phyloP scores from a whole-genome alignment of 2,329 filamentous ascomycete genomes.

The Xenoacremonium recifei region DNA sequence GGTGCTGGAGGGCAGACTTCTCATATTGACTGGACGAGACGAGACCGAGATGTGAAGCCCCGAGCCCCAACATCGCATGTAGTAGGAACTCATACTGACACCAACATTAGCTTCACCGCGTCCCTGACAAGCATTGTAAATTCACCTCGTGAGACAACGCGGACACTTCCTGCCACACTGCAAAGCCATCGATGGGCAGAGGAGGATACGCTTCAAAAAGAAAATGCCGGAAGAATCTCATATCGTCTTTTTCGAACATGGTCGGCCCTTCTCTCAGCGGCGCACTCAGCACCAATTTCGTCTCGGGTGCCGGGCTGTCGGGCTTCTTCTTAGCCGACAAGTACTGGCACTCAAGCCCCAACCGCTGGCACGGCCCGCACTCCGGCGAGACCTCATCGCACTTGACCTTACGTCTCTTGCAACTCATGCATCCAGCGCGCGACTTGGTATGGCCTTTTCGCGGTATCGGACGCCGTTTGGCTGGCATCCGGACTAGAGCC shows the following conservation, averaged over 20 bases:
- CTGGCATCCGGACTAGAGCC: background rate
- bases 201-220: slow-evolving; percentile 43
- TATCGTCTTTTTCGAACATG: slow-evolving; percentile 41
- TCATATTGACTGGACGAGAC: slow-evolving; percentile 20
- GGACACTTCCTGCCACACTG: slow-evolving; percentile 36
- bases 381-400: slow-evolving; percentile 36
- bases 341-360: slow-evolving; percentile 37
- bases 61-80: slow-evolving; percentile 41
- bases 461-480: slow-evolving; percentile 29
- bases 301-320: background rate
- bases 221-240: slow-evolving; percentile 55
- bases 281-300: slow-evolving; percentile 8
- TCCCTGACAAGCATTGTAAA: no score
- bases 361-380: slow-evolving; percentile 34
- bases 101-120: slow-evolving; percentile 1
- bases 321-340: slow-evolving; percentile 7
- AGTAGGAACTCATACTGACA: slow-evolving; percentile 39
- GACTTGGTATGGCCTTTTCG: slow-evolving; percentile 36
- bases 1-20: slow-evolving; percentile 32
- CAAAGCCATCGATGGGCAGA: slow-evolving; percentile 34
- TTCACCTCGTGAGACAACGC: slow-evolving; percentile 36
- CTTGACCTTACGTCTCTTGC: slow-evolving; percentile 44
- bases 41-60: slow-evolving; percentile 36
- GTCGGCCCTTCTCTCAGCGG: slow-evolving; percentile 17
- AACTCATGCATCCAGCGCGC: slow-evolving; percentile 31